Evolutionary conservation across 2,329 filamentous ascomycete species (phyloP).

Genomic region (Talaromyces verruculosus): DNA sequence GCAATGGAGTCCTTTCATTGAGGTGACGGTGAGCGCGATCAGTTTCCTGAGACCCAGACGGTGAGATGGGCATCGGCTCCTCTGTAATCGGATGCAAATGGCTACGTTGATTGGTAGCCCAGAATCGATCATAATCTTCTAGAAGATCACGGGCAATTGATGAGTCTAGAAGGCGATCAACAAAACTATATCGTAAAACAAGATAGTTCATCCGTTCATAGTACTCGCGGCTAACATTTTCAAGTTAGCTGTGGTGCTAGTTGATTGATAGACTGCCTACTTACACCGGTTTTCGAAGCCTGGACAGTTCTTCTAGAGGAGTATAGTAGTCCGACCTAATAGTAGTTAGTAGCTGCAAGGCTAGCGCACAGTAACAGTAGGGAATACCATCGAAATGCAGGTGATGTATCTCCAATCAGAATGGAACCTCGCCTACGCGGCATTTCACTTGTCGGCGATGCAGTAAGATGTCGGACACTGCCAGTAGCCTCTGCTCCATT

Average conservation of each 20-base stretch:
- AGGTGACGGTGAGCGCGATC: constrained; percentile 5
- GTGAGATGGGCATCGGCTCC: constrained; percentile 50
- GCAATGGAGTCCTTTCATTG: constrained; percentile 25
- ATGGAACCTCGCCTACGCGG: constrained; percentile 61
- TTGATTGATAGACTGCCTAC: not conserved
- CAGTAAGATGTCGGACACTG: not conserved
- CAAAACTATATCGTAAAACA: constrained; percentile 89
- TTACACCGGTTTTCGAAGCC: constrained; percentile 69
- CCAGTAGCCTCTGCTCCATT: not conserved
- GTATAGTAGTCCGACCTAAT: constrained; percentile 76
- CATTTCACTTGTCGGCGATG: constrained; percentile 1
- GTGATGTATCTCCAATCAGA: constrained; percentile 85
- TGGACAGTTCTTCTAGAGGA: constrained; percentile 68
- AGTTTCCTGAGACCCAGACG: not conserved
- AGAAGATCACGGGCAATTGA: constrained; percentile 88
- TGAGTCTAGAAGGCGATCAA: constrained; percentile 85
- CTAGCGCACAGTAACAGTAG: too few species aligned
- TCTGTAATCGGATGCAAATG: constrained; percentile 72
- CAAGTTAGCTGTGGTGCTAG: not conserved
- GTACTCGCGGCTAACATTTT: constrained; percentile 66
- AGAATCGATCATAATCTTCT: constrained; percentile 75
- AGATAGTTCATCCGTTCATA: constrained; percentile 87
- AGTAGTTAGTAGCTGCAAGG: not conserved
- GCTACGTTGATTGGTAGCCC: constrained; percentile 57
- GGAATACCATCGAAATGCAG: constrained; percentile 70